Conservation (phyloP, 75 land plant species). For the Cupressus sempervirens region DNA sequence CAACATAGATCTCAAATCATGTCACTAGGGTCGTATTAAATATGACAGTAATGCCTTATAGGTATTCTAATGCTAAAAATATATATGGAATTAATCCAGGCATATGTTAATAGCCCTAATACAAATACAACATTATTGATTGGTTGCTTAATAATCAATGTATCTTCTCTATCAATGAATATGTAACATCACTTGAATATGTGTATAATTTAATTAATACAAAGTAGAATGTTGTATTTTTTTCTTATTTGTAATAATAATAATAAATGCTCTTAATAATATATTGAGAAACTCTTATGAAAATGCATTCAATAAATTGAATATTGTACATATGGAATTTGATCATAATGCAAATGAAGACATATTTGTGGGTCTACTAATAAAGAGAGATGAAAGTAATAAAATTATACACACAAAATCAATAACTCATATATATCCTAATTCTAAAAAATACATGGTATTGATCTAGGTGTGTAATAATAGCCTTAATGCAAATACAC, state of each 20-base stretch:
- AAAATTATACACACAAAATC: not conserved
- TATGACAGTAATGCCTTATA: no score
- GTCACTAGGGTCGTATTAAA: no score
- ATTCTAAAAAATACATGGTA: not conserved
- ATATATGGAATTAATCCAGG: no score
- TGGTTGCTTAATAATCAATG: no score
- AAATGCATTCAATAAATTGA: not conserved
- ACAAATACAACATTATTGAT: no score
- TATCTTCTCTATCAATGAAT: no score
- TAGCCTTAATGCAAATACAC: not conserved
- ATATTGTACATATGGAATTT: not conserved
- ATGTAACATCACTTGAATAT: no score
- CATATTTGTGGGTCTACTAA: not conserved
- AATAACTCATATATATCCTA: not conserved
- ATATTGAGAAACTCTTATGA: not conserved
- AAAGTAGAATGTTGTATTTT: not conserved
- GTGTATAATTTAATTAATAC: not conserved
- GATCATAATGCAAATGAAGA: not conserved
- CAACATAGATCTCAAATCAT: no score
- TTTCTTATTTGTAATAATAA: not conserved
- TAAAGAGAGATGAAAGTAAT: not conserved
- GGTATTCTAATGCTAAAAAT: no score
- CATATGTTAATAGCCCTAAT: no score
- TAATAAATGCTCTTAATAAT: not conserved
- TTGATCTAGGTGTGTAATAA: not conserved